Base-by-base conservation (phyloP, 805 yeast species). In the Myxozyma neotropica region DNA sequence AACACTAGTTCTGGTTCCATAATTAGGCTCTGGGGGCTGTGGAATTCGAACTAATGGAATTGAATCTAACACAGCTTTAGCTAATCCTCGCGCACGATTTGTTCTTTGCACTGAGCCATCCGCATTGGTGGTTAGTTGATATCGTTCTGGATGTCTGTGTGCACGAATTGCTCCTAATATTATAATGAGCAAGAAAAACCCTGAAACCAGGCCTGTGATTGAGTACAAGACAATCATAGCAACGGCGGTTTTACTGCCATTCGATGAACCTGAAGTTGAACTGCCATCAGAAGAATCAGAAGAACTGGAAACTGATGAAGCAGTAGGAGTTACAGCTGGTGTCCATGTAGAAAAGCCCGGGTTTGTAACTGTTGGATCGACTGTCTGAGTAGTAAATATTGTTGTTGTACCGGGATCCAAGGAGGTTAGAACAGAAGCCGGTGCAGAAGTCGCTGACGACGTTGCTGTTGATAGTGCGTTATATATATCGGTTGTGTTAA, bases 51-150 rank as follows among this genome's bases (percentile, higher is more conserved):
- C 72, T 15, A 73, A 56, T 10, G 76, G 76, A 42, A 73, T 69
- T 8, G 76, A 69, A 58, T 73, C 76, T 46, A 73, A 60, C 21
- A 73, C 73, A 0, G 75, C 76, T 21, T 72, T 57, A 5, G 76
- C 76, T n/a, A 73, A 65, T 3, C 75, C 75, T 17, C 66, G 67
- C 26, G 76, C 75, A 10, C 70, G 63, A 17, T 40, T 55, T 21
- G 60, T 59, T 15, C 66, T 50, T 48, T 59, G 61, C 15, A 61
- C 57, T 4, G 58, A 49, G 19, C 65, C 66, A 26, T 63, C 66
- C 10, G 59, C 38, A 15, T 55, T 38, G 4, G 56, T 61, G 3
- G 57, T 57, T 13, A 63, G 15, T 36, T 57, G 61, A 36, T 73
- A 73, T 26, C 75, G 59, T 45, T 72, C 75, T 0, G 76, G 76